These are phyloP conservation scores for Leptographium wingfieldii DNA, from an alignment of 2,329 filamentous ascomycete genomes.

Conservation along the genomic window DNA sequence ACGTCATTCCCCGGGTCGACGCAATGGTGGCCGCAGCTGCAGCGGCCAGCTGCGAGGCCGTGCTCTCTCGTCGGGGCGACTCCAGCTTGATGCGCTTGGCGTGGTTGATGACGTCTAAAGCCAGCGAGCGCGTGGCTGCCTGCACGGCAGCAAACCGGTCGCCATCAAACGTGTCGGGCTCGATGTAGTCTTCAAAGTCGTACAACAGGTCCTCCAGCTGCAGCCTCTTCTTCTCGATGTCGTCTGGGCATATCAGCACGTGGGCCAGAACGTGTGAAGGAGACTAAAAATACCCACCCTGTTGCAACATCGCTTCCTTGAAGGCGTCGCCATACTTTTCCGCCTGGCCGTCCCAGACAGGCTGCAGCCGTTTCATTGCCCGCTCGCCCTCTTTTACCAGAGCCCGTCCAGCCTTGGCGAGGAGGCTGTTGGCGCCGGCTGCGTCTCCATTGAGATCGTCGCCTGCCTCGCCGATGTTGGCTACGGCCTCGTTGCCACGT, in stretches of 20 bases:
- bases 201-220: constrained; percentile 28
- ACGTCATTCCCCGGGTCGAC: constrained; percentile 3
- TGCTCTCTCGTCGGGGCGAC: constrained; percentile 1
- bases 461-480: constrained; percentile 18
- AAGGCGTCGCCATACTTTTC: constrained; percentile 25
- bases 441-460: constrained; percentile 11
- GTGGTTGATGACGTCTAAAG: constrained; percentile 25
- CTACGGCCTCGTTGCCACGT: constrained; percentile 23
- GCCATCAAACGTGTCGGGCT: constrained; percentile 23
- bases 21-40: neutral
- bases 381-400: constrained; percentile 21
- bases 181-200: constrained; percentile 30
- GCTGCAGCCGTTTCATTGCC: constrained; percentile 24
- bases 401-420: constrained; percentile 20
- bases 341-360: constrained; percentile 24
- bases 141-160: constrained; percentile 25
- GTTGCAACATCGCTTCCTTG: constrained; percentile 21
- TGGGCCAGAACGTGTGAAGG: neutral
- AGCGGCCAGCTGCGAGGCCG: constrained; percentile 3
- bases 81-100: constrained; percentile 22
- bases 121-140: constrained; percentile 26
- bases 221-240: constrained; percentile 18
- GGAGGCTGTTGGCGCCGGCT: constrained; percentile 13
- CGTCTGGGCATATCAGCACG: constrained; percentile 11
- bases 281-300: constrained; percentile 15